Conservation (phyloP, 805 yeast genomes). For the Ogataea sp. region DNA sequence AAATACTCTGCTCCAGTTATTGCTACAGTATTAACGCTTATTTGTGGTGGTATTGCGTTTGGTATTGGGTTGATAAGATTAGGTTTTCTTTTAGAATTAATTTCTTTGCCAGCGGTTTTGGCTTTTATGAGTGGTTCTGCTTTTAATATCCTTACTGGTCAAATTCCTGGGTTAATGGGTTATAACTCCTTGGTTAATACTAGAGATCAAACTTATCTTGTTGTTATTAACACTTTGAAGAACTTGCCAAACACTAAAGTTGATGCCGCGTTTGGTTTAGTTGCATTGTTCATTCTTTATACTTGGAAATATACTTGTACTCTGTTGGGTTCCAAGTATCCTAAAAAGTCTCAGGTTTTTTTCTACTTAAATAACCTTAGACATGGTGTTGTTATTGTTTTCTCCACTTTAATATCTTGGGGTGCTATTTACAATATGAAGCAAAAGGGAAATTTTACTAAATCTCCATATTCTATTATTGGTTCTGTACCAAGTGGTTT, state of each 20-base stretch:
- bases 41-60: conserved; percentile 80
- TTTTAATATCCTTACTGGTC: conserved; percentile 72
- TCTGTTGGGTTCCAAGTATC: conserved; percentile 54
- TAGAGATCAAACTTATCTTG: conserved; percentile 59
- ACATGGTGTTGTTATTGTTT: conserved; percentile 72
- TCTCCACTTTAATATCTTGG: conserved; percentile 80
- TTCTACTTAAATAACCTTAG: conserved; percentile 74
- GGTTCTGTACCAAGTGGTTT: conserved; percentile 83
- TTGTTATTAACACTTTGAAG: conserved; percentile 64
- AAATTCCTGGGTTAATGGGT: conserved; percentile 83
- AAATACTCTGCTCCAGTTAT: conserved; percentile 54
- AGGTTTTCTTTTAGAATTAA: conserved; percentile 83
- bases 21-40: conserved; percentile 70
- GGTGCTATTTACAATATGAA: conserved; percentile 40
- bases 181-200: conserved; percentile 59
- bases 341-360: conserved; percentile 44
- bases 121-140: conserved; percentile 97
- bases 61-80: conserved; percentile 78
- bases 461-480: conserved; percentile 48
- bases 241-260: conserved; percentile 57
- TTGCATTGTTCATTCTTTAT: conserved; percentile 65
- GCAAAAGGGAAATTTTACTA: conserved; percentile 28
- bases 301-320: conserved; percentile 60
- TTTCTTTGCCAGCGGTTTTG: conserved; percentile 85
- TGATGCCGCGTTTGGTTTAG: conserved; percentile 87